These are phyloP conservation scores for Heterococcus sp. DNA, from an alignment of 108 stramenopile genomes.

Conservation along the genomic window DNA sequence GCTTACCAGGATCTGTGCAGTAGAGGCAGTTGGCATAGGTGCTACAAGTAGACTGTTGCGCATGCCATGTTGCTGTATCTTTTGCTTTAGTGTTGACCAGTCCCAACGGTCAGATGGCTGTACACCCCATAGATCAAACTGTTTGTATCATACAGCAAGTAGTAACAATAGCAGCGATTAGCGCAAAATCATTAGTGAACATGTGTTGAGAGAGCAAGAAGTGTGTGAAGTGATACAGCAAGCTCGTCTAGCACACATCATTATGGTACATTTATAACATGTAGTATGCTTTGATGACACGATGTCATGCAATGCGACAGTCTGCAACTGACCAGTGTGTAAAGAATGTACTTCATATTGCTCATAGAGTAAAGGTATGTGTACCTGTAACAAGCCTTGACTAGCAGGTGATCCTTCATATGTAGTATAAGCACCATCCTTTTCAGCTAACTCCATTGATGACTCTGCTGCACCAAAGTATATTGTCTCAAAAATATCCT, in stretches of 20 bases:
- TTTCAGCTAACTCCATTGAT: slow-evolving; percentile 74
- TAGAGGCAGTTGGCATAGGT: not conserved
- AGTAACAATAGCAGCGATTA: too few relatives aligned
- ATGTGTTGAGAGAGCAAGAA: too few relatives aligned
- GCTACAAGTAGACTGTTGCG: not conserved
- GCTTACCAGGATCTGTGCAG: slow-evolving; percentile 64
- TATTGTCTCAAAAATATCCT: slow-evolving; percentile 89
- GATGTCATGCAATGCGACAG: too few relatives aligned
- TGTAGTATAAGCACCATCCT: slow-evolving; percentile 75
- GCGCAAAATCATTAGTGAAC: too few relatives aligned
- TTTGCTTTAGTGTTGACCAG: slow-evolving; percentile 76
- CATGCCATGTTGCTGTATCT: slow-evolving; percentile 67
- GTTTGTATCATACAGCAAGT: too few relatives aligned
- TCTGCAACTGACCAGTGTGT: too few relatives aligned
- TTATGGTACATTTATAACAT: too few relatives aligned
- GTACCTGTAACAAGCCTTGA: slow-evolving; percentile 62
- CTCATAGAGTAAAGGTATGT: too few relatives aligned
- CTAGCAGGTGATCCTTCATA: slow-evolving; percentile 87
- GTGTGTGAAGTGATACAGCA: too few relatives aligned
- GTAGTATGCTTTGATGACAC: too few relatives aligned
- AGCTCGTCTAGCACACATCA: too few relatives aligned
- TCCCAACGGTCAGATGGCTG: slow-evolving; percentile 68
- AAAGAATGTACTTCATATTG: too few relatives aligned
- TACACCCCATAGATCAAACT: slow-evolving; percentile 86
- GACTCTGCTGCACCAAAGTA: slow-evolving; percentile 90